A percentile compares a stretch with the other conserved stretches of the same genome.
phyloP scores from a whole-genome alignment of 2,329 filamentous ascomycete genomes.

The Zelopaecilomyces penicillatus region DNA sequence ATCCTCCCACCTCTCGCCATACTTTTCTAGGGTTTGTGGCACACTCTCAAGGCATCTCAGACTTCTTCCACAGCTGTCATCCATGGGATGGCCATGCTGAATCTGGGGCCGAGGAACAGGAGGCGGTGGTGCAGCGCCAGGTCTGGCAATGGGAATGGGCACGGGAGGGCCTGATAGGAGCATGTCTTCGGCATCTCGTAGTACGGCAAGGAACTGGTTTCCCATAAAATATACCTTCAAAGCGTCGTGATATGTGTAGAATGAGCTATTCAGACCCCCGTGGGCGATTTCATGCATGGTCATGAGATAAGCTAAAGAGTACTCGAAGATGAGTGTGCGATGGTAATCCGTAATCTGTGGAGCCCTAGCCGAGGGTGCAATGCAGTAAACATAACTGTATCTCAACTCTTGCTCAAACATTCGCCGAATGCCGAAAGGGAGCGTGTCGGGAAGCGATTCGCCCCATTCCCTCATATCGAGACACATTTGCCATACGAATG shows the following conservation, averaged over 20 bases:
- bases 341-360: conserved; percentile 68
- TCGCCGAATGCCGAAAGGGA: conserved; percentile 57
- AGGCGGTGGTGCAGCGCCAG: conserved; percentile 41
- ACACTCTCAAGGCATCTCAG: conserved; percentile 47
- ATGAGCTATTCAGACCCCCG: conserved; percentile 49
- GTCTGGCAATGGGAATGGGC: conserved; percentile 35
- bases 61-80: conserved; percentile 48
- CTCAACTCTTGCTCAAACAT: conserved; percentile 82
- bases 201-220: conserved; percentile 52
- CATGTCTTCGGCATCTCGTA: conserved; percentile 49
- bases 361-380: conserved; percentile 69
- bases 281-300: conserved; percentile 61
- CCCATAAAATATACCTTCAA: conserved; percentile 72
- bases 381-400: conserved; percentile 84
- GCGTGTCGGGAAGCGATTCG: conserved; percentile 59
- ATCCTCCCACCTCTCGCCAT: conserved; percentile 52
- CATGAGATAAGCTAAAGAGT: conserved; percentile 73
- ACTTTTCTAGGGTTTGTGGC: conserved; percentile 44
- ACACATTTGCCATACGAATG: conserved; percentile 69
- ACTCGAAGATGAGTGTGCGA: conserved; percentile 76
- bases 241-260: conserved; percentile 82
- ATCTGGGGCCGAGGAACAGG: conserved; percentile 41
- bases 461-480: conserved; percentile 74
- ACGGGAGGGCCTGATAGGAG: conserved; percentile 43
- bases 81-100: conserved; percentile 25